A percentile compares a stretch with the other conserved stretches of the same genome.
phyloP scores from a whole-genome alignment of 192 early-diverging fungal species.

The Chytriomyces sp. region DNA sequence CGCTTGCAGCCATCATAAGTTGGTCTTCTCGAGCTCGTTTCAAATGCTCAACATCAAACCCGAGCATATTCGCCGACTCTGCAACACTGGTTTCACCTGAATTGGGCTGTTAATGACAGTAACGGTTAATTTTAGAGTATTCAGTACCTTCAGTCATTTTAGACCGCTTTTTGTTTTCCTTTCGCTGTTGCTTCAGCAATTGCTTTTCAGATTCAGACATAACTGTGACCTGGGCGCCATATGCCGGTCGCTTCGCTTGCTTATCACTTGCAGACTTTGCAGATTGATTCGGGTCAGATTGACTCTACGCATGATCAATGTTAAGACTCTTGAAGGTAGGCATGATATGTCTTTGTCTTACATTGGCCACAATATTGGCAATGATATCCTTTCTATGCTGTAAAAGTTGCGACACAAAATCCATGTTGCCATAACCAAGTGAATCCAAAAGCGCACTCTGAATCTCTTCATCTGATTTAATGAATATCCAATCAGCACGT shows the following conservation, averaged over 20 bases:
- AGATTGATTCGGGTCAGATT: neutral
- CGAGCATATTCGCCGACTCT: slow-evolving; percentile 65
- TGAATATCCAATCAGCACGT: neutral
- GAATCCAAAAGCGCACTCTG: slow-evolving; percentile 72
- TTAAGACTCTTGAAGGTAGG: neutral
- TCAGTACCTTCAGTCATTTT: slow-evolving; percentile 18
- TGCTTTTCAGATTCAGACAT: slow-evolving; percentile 66
- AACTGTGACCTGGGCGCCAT: slow-evolving; percentile 71
- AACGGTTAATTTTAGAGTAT: neutral
- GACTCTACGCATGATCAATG: slow-evolving; percentile 4
- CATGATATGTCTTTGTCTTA: slow-evolving; percentile 6
- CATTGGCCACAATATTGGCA: slow-evolving; percentile 60
- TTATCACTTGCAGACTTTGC: neutral
- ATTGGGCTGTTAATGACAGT: no score
- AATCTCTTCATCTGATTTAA: slow-evolving; percentile 59
- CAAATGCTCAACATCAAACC: slow-evolving; percentile 68
- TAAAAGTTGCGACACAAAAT: slow-evolving; percentile 68
- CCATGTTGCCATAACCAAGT: slow-evolving; percentile 74
- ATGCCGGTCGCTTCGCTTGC: slow-evolving; percentile 37
- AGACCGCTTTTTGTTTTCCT: slow-evolving; percentile 68
- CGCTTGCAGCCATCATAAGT: slow-evolving; percentile 50
- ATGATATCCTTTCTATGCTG: slow-evolving; percentile 65
- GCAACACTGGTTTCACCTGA: slow-evolving; percentile 24
- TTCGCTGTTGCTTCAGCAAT: slow-evolving; percentile 64
- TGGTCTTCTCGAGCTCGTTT: slow-evolving; percentile 68